A percentile compares a stretch with the other conserved stretches of the same genome.
Evolutionary conservation across 2,329 filamentous ascomycete genomes (phyloP).

Genomic region (Fusarium sulawesiense): DNA sequence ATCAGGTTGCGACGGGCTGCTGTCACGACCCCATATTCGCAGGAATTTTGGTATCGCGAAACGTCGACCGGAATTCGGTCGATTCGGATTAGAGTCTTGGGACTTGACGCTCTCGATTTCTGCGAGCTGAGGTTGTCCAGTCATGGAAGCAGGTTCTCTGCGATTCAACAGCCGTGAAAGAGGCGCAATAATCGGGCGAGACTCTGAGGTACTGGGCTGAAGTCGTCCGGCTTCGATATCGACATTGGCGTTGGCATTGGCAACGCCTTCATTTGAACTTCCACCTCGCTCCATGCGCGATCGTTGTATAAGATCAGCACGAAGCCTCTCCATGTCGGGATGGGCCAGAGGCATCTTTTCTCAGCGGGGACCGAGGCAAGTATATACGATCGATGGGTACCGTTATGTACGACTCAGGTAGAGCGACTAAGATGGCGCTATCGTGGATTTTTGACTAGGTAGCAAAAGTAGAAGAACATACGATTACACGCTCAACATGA

Average conservation of each 20-base stretch:
- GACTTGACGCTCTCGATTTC: conserved; percentile 61
- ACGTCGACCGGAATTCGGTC: conserved; percentile 20
- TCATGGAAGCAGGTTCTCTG: conserved; percentile 29
- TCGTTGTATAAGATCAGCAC: conserved; percentile 49
- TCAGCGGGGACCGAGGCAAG: conserved; percentile 3
- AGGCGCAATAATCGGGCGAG: conserved; percentile 10
- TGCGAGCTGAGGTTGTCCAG: conserved; percentile 32
- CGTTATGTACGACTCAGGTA: conserved; percentile 24
- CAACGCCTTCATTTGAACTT: conserved; percentile 17
- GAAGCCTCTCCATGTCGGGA: conserved; percentile 49
- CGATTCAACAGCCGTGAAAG: conserved; percentile 38
- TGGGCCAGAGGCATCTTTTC: conserved; percentile 39
- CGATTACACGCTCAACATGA: conserved; percentile 24
- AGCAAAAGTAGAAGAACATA: conserved; percentile 13
- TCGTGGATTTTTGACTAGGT: conserved; percentile 28
- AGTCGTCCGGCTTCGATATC: conserved; percentile 29
- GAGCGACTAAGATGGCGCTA: conserved; percentile 29
- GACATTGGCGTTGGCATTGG: conserved; percentile 15
- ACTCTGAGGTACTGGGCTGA: conserved; percentile 17
- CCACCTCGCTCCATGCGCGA: conserved; percentile 46
- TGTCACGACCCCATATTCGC: conserved; percentile 23
- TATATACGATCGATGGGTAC: conserved; percentile 18
- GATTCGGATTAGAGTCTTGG: conserved; percentile 56
- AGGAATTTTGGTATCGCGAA: conserved; percentile 26
- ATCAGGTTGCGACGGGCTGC: conserved; percentile 13